Evolutionary conservation across 2,329 filamentous ascomycete species (phyloP).

Genomic region (Tolypocladium endophyticum): DNA sequence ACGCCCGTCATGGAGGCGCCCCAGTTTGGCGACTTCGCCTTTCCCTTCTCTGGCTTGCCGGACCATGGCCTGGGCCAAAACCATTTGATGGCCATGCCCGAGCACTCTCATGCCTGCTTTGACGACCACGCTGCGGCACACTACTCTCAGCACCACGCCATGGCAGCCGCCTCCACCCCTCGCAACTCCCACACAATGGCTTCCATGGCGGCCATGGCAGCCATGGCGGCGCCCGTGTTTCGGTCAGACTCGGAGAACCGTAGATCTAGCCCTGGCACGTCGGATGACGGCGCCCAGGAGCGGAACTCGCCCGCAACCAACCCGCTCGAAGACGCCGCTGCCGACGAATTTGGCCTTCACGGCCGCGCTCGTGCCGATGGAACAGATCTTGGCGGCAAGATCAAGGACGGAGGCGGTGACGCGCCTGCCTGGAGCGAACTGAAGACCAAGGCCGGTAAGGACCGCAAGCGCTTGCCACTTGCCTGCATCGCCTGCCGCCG

Average conservation of each 20-base stretch:
- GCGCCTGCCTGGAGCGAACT: constrained; percentile 68
- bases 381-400: constrained; percentile 40
- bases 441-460: constrained; percentile 89
- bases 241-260: constrained; percentile 11
- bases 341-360: constrained; percentile 49
- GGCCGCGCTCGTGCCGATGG: constrained; percentile 36
- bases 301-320: constrained; percentile 32
- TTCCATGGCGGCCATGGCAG: constrained; percentile 7
- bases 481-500: constrained; percentile 92
- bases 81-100: constrained; percentile 16
- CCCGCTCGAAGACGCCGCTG: constrained; percentile 40
- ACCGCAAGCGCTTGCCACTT: constrained; percentile 81
- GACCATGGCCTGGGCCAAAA: constrained; percentile 17
- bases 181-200: constrained; percentile 9
- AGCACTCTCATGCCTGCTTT: constrained; percentile 22
- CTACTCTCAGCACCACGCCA: constrained; percentile 21
- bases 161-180: constrained; percentile 5
- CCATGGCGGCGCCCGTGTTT: constrained; percentile 12
- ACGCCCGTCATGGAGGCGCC: constrained; percentile 30
- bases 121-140: constrained; percentile 18
- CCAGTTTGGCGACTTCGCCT: constrained; percentile 44
- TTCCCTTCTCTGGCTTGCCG: constrained; percentile 30
- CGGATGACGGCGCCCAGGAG: constrained; percentile 34
- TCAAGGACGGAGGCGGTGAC: constrained; percentile 46
- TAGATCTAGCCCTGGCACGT: constrained; percentile 25